A percentile compares a stretch with the other conserved stretches of the same genome.
phyloP scores from a whole-genome alignment of 257 asterid species.

The Buddleja alternifolia region DNA sequence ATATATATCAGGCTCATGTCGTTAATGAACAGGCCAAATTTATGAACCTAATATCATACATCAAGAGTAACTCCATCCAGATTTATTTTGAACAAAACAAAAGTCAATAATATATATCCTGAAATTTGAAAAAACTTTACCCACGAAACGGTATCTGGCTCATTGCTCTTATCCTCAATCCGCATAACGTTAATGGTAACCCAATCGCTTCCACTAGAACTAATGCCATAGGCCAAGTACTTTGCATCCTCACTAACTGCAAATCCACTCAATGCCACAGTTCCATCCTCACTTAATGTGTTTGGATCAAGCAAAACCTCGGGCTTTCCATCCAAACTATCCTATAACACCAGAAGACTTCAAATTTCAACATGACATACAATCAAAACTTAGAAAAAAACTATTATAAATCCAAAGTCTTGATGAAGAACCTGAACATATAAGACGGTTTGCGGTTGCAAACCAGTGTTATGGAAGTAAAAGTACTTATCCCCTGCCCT shows the following conservation, averaged over 20 bases:
- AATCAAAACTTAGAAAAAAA: not conserved
- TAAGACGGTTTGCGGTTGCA: slow-evolving; percentile 68
- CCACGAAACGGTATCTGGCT: slow-evolving; percentile 59
- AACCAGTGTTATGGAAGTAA: slow-evolving; percentile 59
- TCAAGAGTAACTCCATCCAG: not conserved
- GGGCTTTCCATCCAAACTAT: slow-evolving; percentile 54
- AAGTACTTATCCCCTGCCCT: slow-evolving; percentile 61
- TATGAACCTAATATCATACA: not conserved
- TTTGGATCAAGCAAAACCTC: slow-evolving; percentile 72
- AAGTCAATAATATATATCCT: not conserved
- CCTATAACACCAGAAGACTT: slow-evolving; percentile 34
- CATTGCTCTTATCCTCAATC: slow-evolving; percentile 44
- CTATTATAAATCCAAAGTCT: not conserved
- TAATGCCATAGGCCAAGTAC: slow-evolving; percentile 58
- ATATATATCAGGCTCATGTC: not conserved
- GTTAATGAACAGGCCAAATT: not conserved
- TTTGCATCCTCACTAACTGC: slow-evolving; percentile 68
- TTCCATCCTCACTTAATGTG: slow-evolving; percentile 63
- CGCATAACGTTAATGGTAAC: slow-evolving; percentile 63
- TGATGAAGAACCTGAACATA: slow-evolving; percentile 49
- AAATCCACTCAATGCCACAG: slow-evolving; percentile 50
- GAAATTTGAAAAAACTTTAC: slow-evolving; percentile 31
- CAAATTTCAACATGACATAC: not conserved
- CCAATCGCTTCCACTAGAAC: slow-evolving; percentile 79
- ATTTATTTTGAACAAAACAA: not conserved